Percentiles rank a stretch among this genome's conserved stretches.
These are phyloP conservation scores for Hygrocybe coccinea DNA, from an alignment of 768 basidiomycete species.

Conservation along the genomic window DNA sequence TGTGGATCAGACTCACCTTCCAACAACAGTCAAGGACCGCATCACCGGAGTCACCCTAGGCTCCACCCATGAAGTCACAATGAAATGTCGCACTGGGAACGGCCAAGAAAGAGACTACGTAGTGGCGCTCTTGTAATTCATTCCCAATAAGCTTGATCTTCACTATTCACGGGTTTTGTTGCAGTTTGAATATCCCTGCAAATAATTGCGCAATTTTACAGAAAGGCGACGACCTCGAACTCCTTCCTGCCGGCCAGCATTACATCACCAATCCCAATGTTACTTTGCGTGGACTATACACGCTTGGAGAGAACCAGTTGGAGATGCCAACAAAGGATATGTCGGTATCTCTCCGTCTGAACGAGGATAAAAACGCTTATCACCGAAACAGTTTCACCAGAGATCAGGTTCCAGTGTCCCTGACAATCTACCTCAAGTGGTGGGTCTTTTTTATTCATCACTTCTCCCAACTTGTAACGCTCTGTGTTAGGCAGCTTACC, in stretches of 20 bases:
- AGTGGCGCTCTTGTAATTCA: slow-evolving; percentile 66
- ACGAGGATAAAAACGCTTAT: background rate
- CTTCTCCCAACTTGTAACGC: background rate
- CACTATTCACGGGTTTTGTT: background rate
- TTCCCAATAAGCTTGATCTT: background rate
- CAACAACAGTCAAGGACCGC: slow-evolving; percentile 52
- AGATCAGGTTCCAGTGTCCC: slow-evolving; percentile 79
- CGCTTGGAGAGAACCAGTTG: slow-evolving; percentile 77
- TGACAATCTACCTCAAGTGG: slow-evolving; percentile 82
- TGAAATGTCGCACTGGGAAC: slow-evolving; percentile 53
- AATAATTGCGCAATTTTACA: slow-evolving; percentile 85
- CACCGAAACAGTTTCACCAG: slow-evolving; percentile 59
- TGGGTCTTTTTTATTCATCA: background rate
- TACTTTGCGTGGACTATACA: slow-evolving; percentile 73
- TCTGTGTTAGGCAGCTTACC: slow-evolving; percentile 35
- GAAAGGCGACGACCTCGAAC: slow-evolving; percentile 71
- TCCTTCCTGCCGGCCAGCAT: slow-evolving; percentile 77
- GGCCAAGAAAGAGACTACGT: slow-evolving; percentile 57
- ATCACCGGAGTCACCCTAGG: slow-evolving; percentile 63
- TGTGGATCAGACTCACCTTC: slow-evolving; percentile 79
- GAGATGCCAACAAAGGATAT: slow-evolving; percentile 89
- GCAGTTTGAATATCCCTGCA: slow-evolving; percentile 75
- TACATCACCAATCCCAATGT: slow-evolving; percentile 82
- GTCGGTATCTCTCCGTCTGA: slow-evolving; percentile 35
- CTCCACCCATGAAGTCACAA: slow-evolving; percentile 72